These are phyloP conservation scores for Apiotrichum veenhuisii DNA, from an alignment of 1,284 basidiomycete genomes.

Conservation along the genomic window DNA sequence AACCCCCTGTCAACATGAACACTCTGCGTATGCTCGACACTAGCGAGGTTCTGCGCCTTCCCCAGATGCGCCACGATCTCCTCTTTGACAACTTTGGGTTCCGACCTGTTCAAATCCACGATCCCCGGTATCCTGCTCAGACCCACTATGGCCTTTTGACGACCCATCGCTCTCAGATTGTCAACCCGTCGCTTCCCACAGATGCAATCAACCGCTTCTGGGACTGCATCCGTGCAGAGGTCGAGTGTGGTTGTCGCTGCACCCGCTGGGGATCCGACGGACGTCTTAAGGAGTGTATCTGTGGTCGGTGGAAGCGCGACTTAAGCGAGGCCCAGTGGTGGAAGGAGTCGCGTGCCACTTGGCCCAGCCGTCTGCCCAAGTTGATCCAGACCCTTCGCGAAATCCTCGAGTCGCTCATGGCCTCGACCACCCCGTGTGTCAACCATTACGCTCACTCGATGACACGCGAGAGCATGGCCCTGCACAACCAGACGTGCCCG, in stretches of 20 bases:
- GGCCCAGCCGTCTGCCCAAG: conserved; percentile 68
- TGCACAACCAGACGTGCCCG: conserved; percentile 58
- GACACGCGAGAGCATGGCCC: conserved; percentile 57
- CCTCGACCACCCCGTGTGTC: conserved; percentile 42
- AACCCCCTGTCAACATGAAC: conserved; percentile 73
- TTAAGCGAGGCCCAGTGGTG: conserved; percentile 51
- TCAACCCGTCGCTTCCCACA: conserved; percentile 25
- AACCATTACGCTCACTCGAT: conserved; percentile 50
- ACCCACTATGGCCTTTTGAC: conserved; percentile 27
- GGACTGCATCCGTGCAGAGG: conserved; percentile 72
- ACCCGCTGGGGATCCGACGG: conserved; percentile 61
- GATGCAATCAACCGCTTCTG: conserved; percentile 77
- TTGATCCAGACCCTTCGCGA: conserved; percentile 68
- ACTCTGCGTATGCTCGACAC: conserved; percentile 82
- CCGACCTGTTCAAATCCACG: conserved; percentile 46
- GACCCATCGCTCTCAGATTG: conserved; percentile 23
- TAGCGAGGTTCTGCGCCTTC: conserved; percentile 77
- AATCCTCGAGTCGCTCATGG: conserved; percentile 76
- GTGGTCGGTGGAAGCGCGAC: conserved; percentile 51
- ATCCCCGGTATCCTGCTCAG: not conserved
- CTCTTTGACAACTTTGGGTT: conserved; percentile 63
- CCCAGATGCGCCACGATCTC: conserved; percentile 86
- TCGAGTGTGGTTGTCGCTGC: conserved; percentile 78
- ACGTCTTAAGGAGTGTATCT: conserved; percentile 58
- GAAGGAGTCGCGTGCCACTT: conserved; percentile 52